Percentiles rank a stretch among this genome's conserved stretches.
Conservation (phyloP, 192 early-diverging fungal species). For the Gigaspora rosea region DNA sequence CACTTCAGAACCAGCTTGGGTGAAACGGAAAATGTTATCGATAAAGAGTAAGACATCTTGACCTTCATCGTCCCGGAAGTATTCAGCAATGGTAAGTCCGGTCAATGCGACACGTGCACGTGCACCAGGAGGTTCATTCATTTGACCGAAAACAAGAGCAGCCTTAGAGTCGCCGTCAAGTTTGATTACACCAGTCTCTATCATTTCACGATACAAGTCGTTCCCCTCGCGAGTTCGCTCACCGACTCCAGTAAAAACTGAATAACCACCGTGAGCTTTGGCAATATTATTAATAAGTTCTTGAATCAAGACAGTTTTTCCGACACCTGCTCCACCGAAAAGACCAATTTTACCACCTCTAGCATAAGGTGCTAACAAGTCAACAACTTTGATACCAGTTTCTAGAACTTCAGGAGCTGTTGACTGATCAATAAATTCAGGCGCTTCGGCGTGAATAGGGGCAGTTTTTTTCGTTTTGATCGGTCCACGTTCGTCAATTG, state of each 20-base stretch:
- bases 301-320: slow-evolving; percentile 99
- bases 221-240: slow-evolving; percentile 99
- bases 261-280: slow-evolving; percentile 99
- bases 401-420: slow-evolving; percentile 92
- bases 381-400: slow-evolving; percentile 99
- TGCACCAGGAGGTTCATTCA: slow-evolving; percentile 99
- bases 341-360: slow-evolving; percentile 99
- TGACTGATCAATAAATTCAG: slow-evolving; percentile 94
- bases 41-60: slow-evolving; percentile 99
- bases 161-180: slow-evolving; percentile 93
- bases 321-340: slow-evolving; percentile 99
- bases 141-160: slow-evolving; percentile 97
- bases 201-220: slow-evolving; percentile 99
- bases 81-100: slow-evolving; percentile 97
- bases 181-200: slow-evolving; percentile 93
- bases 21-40: slow-evolving; percentile 99
- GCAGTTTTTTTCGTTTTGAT: slow-evolving; percentile 85
- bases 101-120: slow-evolving; percentile 98
- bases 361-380: slow-evolving; percentile 95
- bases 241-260: slow-evolving; percentile 97
- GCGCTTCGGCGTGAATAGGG: slow-evolving; percentile 91
- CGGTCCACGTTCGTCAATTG: slow-evolving; percentile 96
- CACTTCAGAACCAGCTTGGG: slow-evolving; percentile 99
- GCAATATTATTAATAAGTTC: slow-evolving; percentile 99
- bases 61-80: slow-evolving; percentile 99